Percentiles rank a stretch among this genome's conserved stretches.
Evolutionary conservation across 139 green algal genomes (phyloP).

Genomic region (Klebsormidium nitens): DNA sequence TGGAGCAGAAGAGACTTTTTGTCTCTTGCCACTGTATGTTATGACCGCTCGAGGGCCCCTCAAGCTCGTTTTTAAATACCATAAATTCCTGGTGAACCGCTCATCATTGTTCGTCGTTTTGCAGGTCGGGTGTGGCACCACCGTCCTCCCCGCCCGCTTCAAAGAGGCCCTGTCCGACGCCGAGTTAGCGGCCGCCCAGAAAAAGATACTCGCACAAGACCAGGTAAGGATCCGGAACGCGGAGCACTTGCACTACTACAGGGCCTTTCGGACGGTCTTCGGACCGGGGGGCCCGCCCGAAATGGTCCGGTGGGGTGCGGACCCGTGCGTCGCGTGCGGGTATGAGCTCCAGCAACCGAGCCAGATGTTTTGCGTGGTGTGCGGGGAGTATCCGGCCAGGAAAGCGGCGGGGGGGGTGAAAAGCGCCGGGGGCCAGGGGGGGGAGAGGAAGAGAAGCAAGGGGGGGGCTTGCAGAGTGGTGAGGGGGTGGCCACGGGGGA

Average conservation of each 20-base stretch:
- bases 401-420: not conserved
- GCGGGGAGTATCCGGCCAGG: constrained; percentile 18
- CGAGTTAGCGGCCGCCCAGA: constrained; percentile 3
- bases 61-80: too few relatives aligned
- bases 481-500: not conserved
- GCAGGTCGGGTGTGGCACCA: constrained; percentile 15
- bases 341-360: not conserved
- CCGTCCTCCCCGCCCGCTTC: not conserved
- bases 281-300: not conserved
- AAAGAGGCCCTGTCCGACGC: not conserved
- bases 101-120: too few relatives aligned
- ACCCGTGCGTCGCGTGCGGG: constrained; percentile 19
- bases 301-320: not conserved
- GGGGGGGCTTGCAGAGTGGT: not conserved
- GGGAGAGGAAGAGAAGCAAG: not conserved
- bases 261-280: constrained; percentile 10
- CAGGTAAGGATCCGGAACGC: constrained; percentile 19
- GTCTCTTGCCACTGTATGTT: too few relatives aligned
- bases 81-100: too few relatives aligned
- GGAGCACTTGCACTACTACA: constrained; percentile 33
- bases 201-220: constrained; percentile 3
- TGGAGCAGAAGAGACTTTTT: too few relatives aligned
- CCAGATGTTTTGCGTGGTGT: constrained; percentile 15
- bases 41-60: too few relatives aligned
- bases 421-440: not conserved